Conservation (phyloP, 176 grass and related monocot species). For the Bothriochloa decipiens region DNA sequence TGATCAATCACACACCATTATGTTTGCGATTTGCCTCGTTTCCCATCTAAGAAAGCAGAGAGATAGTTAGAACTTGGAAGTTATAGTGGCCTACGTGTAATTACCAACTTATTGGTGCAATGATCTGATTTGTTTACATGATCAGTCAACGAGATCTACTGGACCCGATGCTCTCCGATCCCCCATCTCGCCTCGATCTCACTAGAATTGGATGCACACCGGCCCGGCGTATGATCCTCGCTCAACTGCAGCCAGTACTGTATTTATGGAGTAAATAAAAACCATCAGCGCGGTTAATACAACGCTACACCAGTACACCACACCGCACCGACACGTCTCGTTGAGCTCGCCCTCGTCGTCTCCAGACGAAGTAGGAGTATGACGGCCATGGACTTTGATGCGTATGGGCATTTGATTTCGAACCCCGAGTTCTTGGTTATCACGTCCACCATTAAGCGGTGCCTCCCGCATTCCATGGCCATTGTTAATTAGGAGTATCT, state of each 20-base stretch:
- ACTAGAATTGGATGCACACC: background rate
- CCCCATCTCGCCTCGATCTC: background rate
- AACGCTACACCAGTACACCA: background rate
- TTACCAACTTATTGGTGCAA: background rate
- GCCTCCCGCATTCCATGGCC: slow-evolving; percentile 25
- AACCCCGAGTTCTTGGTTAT: slow-evolving; percentile 29
- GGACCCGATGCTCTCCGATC: background rate
- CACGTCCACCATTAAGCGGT: background rate
- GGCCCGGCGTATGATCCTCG: background rate
- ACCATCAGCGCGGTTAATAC: background rate
- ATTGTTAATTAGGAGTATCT: background rate
- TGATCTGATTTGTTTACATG: background rate
- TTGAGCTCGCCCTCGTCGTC: too few relatives aligned
- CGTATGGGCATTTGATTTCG: slow-evolving; percentile 27
- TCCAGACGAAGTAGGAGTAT: background rate
- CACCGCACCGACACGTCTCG: background rate
- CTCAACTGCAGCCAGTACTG: background rate
- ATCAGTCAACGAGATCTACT: background rate
- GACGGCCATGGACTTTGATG: slow-evolving; percentile 26
- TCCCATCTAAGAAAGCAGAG: background rate
- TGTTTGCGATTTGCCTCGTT: background rate
- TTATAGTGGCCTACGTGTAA: background rate
- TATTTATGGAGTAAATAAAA: background rate
- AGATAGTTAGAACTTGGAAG: background rate
- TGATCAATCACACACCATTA: background rate